These are phyloP conservation scores for Pseudoturritis turrita DNA, from an alignment of 345 rosid species.

Conservation along the genomic window DNA sequence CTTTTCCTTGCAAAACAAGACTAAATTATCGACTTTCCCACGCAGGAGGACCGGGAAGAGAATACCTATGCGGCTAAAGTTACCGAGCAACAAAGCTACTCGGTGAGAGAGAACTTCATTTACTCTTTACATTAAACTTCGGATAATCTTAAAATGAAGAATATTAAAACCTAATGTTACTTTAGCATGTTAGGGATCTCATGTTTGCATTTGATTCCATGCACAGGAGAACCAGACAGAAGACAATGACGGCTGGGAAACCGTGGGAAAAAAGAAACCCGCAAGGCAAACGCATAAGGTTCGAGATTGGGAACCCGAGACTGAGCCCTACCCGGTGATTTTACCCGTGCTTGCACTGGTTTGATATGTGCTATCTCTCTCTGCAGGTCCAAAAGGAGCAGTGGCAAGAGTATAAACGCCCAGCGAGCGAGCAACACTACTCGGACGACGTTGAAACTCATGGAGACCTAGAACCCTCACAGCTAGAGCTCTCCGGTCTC, in stretches of 20 bases:
- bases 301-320: neutral
- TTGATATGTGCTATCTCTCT: conserved; percentile 6
- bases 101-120: conserved; percentile 19
- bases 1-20: neutral
- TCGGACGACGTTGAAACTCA: conserved; percentile 50
- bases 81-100: conserved; percentile 15
- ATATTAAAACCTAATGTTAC: neutral
- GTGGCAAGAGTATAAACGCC: conserved; percentile 69
- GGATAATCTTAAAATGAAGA: neutral
- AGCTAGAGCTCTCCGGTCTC: conserved; percentile 69
- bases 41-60: conserved; percentile 13
- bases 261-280: conserved; percentile 65
- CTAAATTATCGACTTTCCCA: neutral
- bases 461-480: conserved; percentile 46
- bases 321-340: neutral
- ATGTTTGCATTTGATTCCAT: conserved; percentile 10
- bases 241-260: conserved; percentile 78
- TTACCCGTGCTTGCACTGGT: neutral
- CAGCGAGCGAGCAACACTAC: conserved; percentile 66
- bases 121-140: neutral
- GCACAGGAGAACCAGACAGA: conserved; percentile 37
- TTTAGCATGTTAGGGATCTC: neutral
- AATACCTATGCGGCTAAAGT: neutral
- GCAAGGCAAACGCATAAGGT: conserved; percentile 60
- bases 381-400: conserved; percentile 62